These are phyloP conservation scores for Globisporangium recalcitrans DNA, from an alignment of 352 stramenopile species.

Conservation along the genomic window DNA sequence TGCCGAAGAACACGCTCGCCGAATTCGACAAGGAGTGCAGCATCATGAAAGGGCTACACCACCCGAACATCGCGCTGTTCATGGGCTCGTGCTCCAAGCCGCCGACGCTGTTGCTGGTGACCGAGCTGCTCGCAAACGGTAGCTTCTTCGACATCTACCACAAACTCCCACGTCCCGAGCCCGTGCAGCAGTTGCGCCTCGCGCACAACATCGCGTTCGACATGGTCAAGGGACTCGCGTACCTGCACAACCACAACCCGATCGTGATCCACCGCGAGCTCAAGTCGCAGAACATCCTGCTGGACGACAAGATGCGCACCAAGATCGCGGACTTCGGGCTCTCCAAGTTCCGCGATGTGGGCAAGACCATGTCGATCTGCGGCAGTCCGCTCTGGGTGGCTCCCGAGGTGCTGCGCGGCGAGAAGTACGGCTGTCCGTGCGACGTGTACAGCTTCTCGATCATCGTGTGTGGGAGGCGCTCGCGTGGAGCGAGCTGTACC, in stretches of 20 bases:
- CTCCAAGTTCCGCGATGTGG: conserved; percentile 81
- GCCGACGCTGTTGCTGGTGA: conserved; percentile 95
- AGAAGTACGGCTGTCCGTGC: conserved; percentile 79
- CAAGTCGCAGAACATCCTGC: conserved; percentile 77
- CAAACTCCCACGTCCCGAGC: conserved; percentile 58
- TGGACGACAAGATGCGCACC: conserved; percentile 81
- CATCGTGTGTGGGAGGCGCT: conserved; percentile 86
- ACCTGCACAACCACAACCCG: conserved; percentile 96
- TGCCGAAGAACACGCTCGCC: conserved; percentile 75
- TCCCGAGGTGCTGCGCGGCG: conserved; percentile 67
- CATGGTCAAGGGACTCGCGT: conserved; percentile 92
- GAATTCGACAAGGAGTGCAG: conserved; percentile 84
- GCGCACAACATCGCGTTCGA: conserved; percentile 82
- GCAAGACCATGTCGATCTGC: conserved; percentile 86
- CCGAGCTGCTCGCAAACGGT: conserved; percentile 86
- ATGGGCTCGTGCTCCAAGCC: conserved; percentile 96
- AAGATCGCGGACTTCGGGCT: conserved; percentile 83
- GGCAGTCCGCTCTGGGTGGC: conserved; percentile 78
- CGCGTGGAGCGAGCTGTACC: conserved; percentile 76
- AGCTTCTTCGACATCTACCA: conserved; percentile 89
- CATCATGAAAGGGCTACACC: conserved; percentile 89
- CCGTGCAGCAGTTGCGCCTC: conserved; percentile 51
- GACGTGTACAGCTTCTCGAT: conserved; percentile 89
- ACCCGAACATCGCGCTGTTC: conserved; percentile 98
- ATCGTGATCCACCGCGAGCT: conserved; percentile 95